These are phyloP conservation scores for Russula olivacea DNA, from an alignment of 768 basidiomycete species.

Conservation along the genomic window DNA sequence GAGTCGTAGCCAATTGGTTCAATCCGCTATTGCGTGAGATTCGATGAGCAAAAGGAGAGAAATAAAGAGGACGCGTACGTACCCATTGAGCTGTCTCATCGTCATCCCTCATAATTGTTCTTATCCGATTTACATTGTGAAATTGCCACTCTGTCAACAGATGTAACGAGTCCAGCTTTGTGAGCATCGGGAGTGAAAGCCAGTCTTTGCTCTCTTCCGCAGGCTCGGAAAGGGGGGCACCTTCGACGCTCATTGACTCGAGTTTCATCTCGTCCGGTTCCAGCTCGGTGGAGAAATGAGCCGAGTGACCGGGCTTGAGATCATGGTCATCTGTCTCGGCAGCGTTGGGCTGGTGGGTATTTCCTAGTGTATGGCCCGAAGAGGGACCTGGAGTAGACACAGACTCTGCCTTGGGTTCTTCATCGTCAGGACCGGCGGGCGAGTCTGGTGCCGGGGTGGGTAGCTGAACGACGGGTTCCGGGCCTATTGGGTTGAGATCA, in stretches of 20 bases:
- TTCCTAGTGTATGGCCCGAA: not conserved
- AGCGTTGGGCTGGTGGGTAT: not conserved
- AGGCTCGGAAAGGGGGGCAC: slow-evolving; percentile 6
- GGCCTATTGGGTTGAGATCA: slow-evolving; percentile 63
- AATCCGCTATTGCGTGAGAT: slow-evolving; percentile 49
- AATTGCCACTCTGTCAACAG: slow-evolving; percentile 82
- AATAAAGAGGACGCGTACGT: slow-evolving; percentile 27
- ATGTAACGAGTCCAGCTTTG: slow-evolving; percentile 70
- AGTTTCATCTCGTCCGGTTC: slow-evolving; percentile 10
- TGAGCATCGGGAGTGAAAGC: slow-evolving; percentile 62
- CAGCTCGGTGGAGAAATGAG: not conserved
- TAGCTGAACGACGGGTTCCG: slow-evolving; percentile 39
- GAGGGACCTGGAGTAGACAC: slow-evolving; percentile 9
- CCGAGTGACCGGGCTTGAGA: not conserved
- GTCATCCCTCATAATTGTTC: slow-evolving; percentile 69
- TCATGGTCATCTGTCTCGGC: not conserved
- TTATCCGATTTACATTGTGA: slow-evolving; percentile 63
- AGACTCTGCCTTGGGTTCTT: slow-evolving; percentile 24
- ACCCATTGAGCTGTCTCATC: slow-evolving; percentile 80
- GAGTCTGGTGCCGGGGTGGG: slow-evolving; percentile 26
- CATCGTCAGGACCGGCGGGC: slow-evolving; percentile 21
- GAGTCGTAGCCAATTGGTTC: slow-evolving; percentile 83
- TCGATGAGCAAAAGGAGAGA: slow-evolving; percentile 3
- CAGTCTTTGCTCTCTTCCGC: slow-evolving; percentile 53
- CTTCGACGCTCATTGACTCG: slow-evolving; percentile 12